phyloP scores from a whole-genome alignment of 805 yeast species.

The Yarrowia sp. region DNA sequence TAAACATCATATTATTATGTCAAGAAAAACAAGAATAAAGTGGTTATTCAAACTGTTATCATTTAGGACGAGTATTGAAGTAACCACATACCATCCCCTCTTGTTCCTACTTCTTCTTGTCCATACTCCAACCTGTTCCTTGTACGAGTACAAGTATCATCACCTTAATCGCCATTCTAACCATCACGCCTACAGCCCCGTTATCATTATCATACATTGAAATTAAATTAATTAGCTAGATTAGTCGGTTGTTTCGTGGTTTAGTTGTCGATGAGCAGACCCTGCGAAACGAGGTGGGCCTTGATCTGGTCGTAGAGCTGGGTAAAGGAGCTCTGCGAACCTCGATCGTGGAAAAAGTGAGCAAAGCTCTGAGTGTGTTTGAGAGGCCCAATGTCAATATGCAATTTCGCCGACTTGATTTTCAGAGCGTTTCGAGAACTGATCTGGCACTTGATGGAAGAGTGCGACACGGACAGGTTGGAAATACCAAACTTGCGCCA shows the following conservation, averaged over 20 bases:
- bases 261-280: conserved; percentile 4
- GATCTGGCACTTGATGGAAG: conserved; percentile 36
- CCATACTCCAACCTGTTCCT: no score
- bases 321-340: conserved; percentile 27
- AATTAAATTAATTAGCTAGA: conserved; percentile 6
- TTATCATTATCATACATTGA: neutral
- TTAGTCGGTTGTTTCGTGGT: neutral
- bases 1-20: no score
- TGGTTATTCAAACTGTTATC: no score
- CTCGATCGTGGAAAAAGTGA: conserved; percentile 29
- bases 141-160: no score
- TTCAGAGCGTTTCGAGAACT: conserved; percentile 38
- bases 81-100: no score
- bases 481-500: conserved; percentile 42
- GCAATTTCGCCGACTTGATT: conserved; percentile 37
- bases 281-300: conserved; percentile 24
- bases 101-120: no score
- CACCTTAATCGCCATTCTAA: no score
- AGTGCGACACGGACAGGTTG: conserved; percentile 31
- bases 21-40: no score
- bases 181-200: no score
- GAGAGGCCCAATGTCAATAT: conserved; percentile 30
- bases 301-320: conserved; percentile 30
- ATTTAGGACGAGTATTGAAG: no score
- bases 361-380: conserved; percentile 13